A percentile compares a stretch with the other conserved stretches of the same genome.
These are phyloP conservation scores for Leccinellum rugosiceps DNA, from an alignment of 768 basidiomycete genomes.

Conservation along the genomic window DNA sequence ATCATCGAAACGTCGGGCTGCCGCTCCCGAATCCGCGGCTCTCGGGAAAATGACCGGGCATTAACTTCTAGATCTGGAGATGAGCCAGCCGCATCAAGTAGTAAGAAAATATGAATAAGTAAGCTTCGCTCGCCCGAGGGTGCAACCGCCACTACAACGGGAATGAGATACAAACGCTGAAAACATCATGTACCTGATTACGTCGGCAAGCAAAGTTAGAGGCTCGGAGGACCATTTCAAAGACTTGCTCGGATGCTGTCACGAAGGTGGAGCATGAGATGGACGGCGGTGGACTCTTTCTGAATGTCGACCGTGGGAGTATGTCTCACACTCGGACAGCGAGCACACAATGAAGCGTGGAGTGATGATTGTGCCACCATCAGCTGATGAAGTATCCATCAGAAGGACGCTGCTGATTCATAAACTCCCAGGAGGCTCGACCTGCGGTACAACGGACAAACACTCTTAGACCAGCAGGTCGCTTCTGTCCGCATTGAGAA, in stretches of 20 bases:
- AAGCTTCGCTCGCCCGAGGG: too few species aligned
- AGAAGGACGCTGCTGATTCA: too few species aligned
- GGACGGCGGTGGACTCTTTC: not conserved
- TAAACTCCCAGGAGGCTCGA: too few species aligned
- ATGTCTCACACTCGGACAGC: too few species aligned
- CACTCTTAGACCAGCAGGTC: conserved; percentile 13
- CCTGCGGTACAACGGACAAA: not conserved
- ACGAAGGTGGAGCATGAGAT: not conserved
- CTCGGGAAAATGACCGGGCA: too few species aligned
- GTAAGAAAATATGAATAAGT: not conserved
- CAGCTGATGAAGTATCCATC: too few species aligned
- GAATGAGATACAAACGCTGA: not conserved
- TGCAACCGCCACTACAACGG: not conserved
- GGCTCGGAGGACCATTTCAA: not conserved
- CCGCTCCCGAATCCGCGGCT: not conserved
- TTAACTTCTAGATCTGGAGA: not conserved
- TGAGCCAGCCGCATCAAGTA: not conserved
- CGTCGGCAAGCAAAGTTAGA: not conserved
- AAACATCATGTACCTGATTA: not conserved
- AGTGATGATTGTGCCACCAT: too few species aligned
- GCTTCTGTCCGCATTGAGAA: conserved; percentile 33
- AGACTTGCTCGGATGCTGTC: not conserved
- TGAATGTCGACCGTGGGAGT: too few species aligned
- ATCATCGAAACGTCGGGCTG: not conserved
- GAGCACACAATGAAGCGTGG: too few species aligned